Evolutionary conservation across 345 rosid species (phyloP).

Genomic region (Eutrema heterophyllum): DNA sequence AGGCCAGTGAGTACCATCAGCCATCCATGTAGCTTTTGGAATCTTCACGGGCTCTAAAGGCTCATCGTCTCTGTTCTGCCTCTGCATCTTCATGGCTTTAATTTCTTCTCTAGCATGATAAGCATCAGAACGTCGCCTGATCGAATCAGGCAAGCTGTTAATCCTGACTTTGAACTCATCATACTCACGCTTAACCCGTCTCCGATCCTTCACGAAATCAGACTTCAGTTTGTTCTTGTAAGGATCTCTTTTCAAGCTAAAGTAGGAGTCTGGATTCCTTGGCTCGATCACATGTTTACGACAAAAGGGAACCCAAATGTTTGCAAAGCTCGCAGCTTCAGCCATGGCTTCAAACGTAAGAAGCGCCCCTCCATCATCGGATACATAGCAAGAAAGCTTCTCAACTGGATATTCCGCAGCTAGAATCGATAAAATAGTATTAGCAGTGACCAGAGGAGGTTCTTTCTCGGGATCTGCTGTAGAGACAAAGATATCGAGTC

Average conservation of each 20-base stretch:
- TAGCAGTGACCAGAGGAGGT: conserved; percentile 96
- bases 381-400: conserved; percentile 96
- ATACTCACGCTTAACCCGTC: conserved; percentile 91
- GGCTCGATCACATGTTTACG: conserved; percentile 93
- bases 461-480: conserved; percentile 99
- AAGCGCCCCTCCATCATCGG: conserved; percentile 98
- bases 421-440: conserved; percentile 92
- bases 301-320: conserved; percentile 93
- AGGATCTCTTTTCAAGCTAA: conserved; percentile 90
- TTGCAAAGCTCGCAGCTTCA: conserved; percentile 98
- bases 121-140: conserved; percentile 95
- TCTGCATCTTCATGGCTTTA: conserved; percentile 90
- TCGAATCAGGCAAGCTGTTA: conserved; percentile 90
- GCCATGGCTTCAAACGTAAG: conserved; percentile 99
- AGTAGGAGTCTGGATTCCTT: conserved; percentile 93
- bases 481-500: conserved; percentile 85
- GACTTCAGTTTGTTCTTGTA: conserved; percentile 83
- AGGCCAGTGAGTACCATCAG: conserved; percentile 99
- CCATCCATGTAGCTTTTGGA: conserved; percentile 99
- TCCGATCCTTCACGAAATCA: conserved; percentile 92
- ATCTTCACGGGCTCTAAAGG: conserved; percentile 70
- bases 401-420: conserved; percentile 94
- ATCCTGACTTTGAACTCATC: conserved; percentile 97
- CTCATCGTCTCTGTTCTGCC: conserved; percentile 69
- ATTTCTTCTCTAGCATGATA: conserved; percentile 94